Percentiles rank a stretch among this genome's conserved stretches.
Evolutionary conservation across 768 basidiomycete species (phyloP).

Genomic region (Rossbeevera mucosa): DNA sequence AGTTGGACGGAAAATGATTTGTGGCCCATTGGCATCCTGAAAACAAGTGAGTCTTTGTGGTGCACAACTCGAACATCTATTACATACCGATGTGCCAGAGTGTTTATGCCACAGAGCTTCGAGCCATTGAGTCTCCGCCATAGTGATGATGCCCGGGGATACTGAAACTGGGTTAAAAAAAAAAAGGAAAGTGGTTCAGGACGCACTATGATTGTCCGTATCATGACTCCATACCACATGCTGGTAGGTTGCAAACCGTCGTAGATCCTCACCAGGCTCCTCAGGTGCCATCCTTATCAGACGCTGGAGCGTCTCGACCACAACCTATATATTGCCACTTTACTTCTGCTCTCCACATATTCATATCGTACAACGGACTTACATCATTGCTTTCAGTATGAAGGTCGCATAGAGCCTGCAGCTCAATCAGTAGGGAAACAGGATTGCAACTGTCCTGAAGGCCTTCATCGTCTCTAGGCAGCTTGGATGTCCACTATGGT

Average conservation of each 20-base stretch:
- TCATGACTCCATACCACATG: conserved; percentile 50
- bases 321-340: conserved; percentile 10
- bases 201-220: conserved; percentile 40
- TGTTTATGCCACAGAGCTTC: conserved; percentile 42
- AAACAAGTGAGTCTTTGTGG: conserved; percentile 1
- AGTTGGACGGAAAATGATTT: conserved; percentile 42
- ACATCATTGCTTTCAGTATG: conserved; percentile 13
- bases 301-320: conserved; percentile 25
- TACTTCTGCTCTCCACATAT: background rate
- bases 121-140: conserved; percentile 47
- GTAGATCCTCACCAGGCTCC: conserved; percentile 34
- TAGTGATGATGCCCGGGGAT: conserved; percentile 27
- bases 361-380: background rate
- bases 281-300: conserved; percentile 40
- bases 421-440: conserved; percentile 23
- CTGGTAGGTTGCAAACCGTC: conserved; percentile 49
- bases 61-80: background rate
- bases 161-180: conserved; percentile 24
- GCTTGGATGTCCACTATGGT: conserved; percentile 16
- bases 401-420: conserved; percentile 20
- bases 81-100: conserved; percentile 8
- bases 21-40: conserved; percentile 33
- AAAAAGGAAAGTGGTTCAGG: background rate
- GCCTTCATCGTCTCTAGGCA: background rate
- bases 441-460: conserved; percentile 11